phyloP scores from a whole-genome alignment of 2,329 filamentous ascomycete species.

The Lachnellula willkommii region DNA sequence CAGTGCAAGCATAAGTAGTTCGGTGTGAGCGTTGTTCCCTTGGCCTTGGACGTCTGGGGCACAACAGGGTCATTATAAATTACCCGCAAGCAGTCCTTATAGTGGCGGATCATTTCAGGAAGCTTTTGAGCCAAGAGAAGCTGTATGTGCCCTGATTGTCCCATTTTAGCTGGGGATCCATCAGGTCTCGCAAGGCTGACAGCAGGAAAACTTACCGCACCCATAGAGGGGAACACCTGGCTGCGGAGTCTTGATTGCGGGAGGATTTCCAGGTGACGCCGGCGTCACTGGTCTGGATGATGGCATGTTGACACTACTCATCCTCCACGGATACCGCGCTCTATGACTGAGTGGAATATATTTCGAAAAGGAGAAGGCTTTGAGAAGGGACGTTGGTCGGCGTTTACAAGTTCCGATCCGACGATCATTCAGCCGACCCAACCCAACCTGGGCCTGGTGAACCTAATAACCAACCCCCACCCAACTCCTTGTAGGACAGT shows the following conservation, averaged over 20 bases:
- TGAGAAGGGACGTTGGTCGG: neutral
- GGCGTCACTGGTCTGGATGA: conserved; percentile 29
- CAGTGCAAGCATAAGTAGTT: conserved; percentile 73
- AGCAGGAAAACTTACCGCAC: conserved; percentile 47
- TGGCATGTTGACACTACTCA: conserved; percentile 21
- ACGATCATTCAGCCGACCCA: neutral
- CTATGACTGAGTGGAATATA: neutral
- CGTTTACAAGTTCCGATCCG: neutral
- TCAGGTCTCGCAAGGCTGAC: conserved; percentile 9
- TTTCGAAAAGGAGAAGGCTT: neutral
- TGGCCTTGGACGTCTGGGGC: conserved; percentile 57
- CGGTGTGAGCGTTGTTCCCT: conserved; percentile 57
- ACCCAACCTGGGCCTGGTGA: neutral
- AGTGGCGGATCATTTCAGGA: conserved; percentile 65
- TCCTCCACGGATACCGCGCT: neutral
- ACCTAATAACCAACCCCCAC: neutral
- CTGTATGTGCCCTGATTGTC: conserved; percentile 62
- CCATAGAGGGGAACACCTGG: conserved; percentile 58
- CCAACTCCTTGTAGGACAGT: neutral
- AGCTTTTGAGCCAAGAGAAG: conserved; percentile 55
- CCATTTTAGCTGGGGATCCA: conserved; percentile 8
- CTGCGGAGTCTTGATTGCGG: conserved; percentile 53
- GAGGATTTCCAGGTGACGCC: conserved; percentile 24
- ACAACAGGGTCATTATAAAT: conserved; percentile 62
- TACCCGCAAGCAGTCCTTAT: conserved; percentile 64